Evolutionary conservation across 768 basidiomycete species (phyloP).

Genomic region (Leucocoprinus sp.): DNA sequence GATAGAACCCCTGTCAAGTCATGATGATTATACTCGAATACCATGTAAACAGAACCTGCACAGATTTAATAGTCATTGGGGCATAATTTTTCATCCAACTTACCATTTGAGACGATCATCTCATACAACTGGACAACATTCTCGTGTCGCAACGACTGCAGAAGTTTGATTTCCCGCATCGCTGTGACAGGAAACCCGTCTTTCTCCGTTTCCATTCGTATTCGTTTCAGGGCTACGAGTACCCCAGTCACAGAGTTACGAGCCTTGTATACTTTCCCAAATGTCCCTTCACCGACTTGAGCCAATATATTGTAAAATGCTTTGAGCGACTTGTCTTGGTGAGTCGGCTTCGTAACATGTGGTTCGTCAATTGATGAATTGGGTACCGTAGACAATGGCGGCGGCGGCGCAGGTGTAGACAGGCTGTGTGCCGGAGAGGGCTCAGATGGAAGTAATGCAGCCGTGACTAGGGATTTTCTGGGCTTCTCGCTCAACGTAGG

Average conservation of each 20-base stretch:
- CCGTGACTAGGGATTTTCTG: background rate
- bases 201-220: slow-evolving; percentile 94
- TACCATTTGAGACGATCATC: slow-evolving; percentile 99
- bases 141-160: slow-evolving; percentile 83
- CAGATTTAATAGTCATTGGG: slow-evolving; percentile 1
- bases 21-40: slow-evolving; percentile 99
- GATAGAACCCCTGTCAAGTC: slow-evolving; percentile 93
- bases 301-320: slow-evolving; percentile 82
- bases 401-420: background rate
- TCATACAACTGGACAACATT: slow-evolving; percentile 89
- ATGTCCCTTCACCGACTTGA: slow-evolving; percentile 97
- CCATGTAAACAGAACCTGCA: slow-evolving; percentile 94
- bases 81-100: slow-evolving; percentile 15
- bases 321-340: slow-evolving; percentile 19
- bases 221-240: slow-evolving; percentile 88
- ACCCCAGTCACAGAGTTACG: slow-evolving; percentile 68
- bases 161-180: slow-evolving; percentile 96
- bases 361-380: slow-evolving; percentile 1
- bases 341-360: slow-evolving; percentile 6
- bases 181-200: slow-evolving; percentile 99
- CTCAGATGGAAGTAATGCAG: background rate
- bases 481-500: background rate
- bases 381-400: background rate
- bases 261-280: slow-evolving; percentile 97
- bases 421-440: background rate